Conservation (phyloP, 495 filamentous ascomycete species). For the Aspergillus egyptiacus region DNA sequence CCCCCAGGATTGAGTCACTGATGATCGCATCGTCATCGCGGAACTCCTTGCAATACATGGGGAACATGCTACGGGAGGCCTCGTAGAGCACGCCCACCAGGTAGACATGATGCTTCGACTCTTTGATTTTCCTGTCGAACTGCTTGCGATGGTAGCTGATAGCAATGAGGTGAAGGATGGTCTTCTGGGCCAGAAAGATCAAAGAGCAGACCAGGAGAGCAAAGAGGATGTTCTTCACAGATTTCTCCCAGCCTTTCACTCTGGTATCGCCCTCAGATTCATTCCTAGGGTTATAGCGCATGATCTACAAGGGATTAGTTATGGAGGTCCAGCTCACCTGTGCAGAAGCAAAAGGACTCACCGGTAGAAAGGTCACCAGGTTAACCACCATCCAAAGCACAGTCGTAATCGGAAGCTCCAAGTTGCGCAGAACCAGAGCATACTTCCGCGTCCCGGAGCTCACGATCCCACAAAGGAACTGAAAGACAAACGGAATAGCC, state of each 20-base stretch:
- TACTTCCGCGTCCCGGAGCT: constrained; percentile 92
- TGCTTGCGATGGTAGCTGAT: constrained; percentile 94
- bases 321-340: constrained; percentile 22
- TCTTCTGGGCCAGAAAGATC: constrained; percentile 74
- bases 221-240: constrained; percentile 67
- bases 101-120: constrained; percentile 76
- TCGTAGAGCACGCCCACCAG: constrained; percentile 83
- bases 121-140: constrained; percentile 79
- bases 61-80: constrained; percentile 79
- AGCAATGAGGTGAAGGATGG: constrained; percentile 84
- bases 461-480: constrained; percentile 82
- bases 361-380: constrained; percentile 69
- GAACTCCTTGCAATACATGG: constrained; percentile 87
- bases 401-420: constrained; percentile 83
- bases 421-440: constrained; percentile 65
- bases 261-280: constrained; percentile 25
- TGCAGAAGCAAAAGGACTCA: constrained; percentile 26
- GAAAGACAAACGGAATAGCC: constrained; percentile 73
- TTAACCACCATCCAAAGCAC: constrained; percentile 79
- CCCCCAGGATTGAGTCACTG: constrained; percentile 59
- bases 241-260: constrained; percentile 48
- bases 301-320: constrained; percentile 36
- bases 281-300: constrained; percentile 45
- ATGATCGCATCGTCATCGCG: constrained; percentile 86
- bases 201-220: constrained; percentile 70